Evolutionary conservation across 371 early-diverging fungal genomes (phyloP), one percentile per base, ranked within the genome.

Genomic region (Mucor plumbeus): DNA sequence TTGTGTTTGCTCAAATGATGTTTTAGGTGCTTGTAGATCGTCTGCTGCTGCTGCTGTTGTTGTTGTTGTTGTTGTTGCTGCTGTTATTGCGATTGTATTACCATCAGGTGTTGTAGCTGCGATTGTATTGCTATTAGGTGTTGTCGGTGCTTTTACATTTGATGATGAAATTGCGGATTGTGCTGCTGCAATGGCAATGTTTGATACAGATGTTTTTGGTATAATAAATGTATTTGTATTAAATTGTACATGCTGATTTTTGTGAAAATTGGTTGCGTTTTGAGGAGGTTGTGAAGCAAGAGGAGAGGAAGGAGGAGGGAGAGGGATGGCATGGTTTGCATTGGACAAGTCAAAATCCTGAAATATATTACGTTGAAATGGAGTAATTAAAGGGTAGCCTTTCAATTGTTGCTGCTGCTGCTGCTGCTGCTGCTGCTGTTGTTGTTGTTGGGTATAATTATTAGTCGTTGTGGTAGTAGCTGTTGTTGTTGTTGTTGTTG

Each of bases 291-390:
- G 26, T 26, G 26, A 3, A 5, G n/a, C 55, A 33, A 31, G 13
- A 1, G 56, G 35, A 55, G 4, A 35, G 14, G 35, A 8, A 1
- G 56, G 35, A 55, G 4, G 56, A 33, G 35, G 38, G 38, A 5
- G 38, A 38, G 38, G n/a, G n/a, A n/a, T 26, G 1, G 26, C 38
- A 38, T 7, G 38, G 38, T 38, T 38, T 11, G 26, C 15, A 14
- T 2, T 54, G 4, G 26, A 38, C 26, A 53, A 14, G 26, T 53
- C 47, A 13, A 53, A 62, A 6, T n/a, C 15, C 5, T 59, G 66
- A 59, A 55, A 67, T 33, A 33, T 31, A 53, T 26, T 40, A 13
- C 36, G 57, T 19, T 39, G 65, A 36, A 43, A 58, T 21, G 65
- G 65, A 4, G 65, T 47, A 15, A 64, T 64, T 14, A 53, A 14